Evolutionary conservation across 176 grass and related monocot genomes (phyloP), one percentile per base, ranked within the genome.

Genomic region (Aegilops sharonensis): DNA sequence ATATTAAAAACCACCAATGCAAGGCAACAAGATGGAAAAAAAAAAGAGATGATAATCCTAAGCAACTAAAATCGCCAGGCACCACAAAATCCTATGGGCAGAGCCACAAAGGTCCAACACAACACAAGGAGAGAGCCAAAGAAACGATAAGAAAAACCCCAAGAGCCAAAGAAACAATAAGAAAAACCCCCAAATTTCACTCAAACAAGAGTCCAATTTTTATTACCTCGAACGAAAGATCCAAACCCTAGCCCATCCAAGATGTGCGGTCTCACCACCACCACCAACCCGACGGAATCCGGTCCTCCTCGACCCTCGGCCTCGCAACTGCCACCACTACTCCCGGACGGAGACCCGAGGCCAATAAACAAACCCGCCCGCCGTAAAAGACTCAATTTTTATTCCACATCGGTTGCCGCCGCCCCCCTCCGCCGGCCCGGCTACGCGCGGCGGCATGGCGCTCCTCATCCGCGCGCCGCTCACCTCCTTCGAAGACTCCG

Each of bases 381-480:
- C 18, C 37, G 66, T 37, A 72, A 24, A 73, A 50, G 47, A 75
- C 27, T 29, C 6, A 4, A 74, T 59, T 21, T 81, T 85, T 73
- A 85, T 68, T 10, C 54, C 20, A 20, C 79, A 18, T 72, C 32
- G 17, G 72, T 11, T 17, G 32, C 68, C 71, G 5, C 72, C 54
- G 70, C 34, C 31, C n/a, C 35, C 39, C 13, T 31, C 71, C 43
- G 79, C 6, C 43, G 47, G 0, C 48, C 47, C 11, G 47, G 12
- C 47, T 0, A 6, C 14, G 14, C n/a, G 57, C 77, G 11, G 62
- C 74, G 48, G 32, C 86, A 89, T 86, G 87, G 80, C 79, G 65
- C 30, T 89, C 68, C 87, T 72, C 59, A 71, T 92, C 84, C 91
- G 87, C 37, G 91, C 91, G 23, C 75, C 34, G 74, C 87, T 92